Evolutionary conservation across 2,329 filamentous ascomycete genomes (phyloP), one percentile per base, ranked within the genome.

Genomic region (Ramichloridium luteum): DNA sequence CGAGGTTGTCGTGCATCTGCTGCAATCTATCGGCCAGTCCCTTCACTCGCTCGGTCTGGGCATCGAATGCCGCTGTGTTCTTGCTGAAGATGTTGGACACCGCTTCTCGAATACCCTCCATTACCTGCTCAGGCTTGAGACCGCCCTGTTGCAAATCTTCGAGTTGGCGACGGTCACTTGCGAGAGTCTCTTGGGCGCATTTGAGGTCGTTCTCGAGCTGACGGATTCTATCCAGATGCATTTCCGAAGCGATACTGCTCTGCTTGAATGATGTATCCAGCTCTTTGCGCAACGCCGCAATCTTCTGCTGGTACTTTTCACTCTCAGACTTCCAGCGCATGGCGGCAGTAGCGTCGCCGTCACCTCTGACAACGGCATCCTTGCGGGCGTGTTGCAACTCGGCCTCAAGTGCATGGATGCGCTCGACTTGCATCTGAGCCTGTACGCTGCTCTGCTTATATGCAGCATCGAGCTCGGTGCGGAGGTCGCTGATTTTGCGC

Each of bases 401-500:
- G 12, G 32, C 27, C 32, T 47, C 38, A 8, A 49, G 40, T 10
- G 34, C 30, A 5, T 29, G 28, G 27, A 49, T 48, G 12, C 42
- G 31, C 16, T 48, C 46, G 11, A 46, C 30, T 27, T 48, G 46
- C 44, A 43, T 48, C 11, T 47, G 38, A 4, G 38, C 36, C 15
- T 50, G 44, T n/a, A 45, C 38, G 16, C 42, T 45, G 37, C 45
- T 48, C 35, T 50, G 47, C 40, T 46, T 49, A 39, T 47, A 50
- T 11, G 48, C 45, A 3, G 33, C 40, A 9, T 51, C 47, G 11
- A 51, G 35, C 31, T 49, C 47, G 17, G 35, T 17, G 13, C 45
- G 27, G 13, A 51, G 32, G 13, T 37, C 34, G 6, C 34, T 31
- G 18, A 49, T 45, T 37, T 51, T 51, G 10, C 44, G 35, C n/a